Conservation (phyloP, 331 rosid genomes). For the Phaseolus coccineus region DNA sequence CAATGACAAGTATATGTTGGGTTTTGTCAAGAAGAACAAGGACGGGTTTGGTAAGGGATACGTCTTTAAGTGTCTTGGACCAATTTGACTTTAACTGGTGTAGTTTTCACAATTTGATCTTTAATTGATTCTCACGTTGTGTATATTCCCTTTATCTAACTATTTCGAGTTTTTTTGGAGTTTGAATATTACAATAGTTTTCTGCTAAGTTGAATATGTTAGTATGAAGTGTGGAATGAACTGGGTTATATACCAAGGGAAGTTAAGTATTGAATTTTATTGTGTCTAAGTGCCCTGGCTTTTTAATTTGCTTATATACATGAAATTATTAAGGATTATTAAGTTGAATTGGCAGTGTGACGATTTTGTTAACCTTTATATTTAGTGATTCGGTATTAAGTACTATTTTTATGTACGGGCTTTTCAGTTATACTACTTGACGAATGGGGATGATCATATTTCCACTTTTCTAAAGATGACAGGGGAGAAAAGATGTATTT, state of each 20-base stretch:
- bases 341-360: slow-evolving; percentile 18
- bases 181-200: not conserved
- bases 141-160: not conserved
- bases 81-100: slow-evolving; percentile 8
- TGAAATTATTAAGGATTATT: slow-evolving; percentile 1
- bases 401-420: not conserved
- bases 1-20: slow-evolving; percentile 66
- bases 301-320: slow-evolving; percentile 10
- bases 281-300: not conserved
- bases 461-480: not conserved
- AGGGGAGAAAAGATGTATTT: not conserved
- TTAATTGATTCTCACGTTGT: not conserved
- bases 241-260: slow-evolving; percentile 20
- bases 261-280: not conserved
- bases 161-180: not conserved
- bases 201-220: slow-evolving; percentile 24
- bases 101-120: not conserved
- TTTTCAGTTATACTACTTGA: not conserved
- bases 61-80: not conserved
- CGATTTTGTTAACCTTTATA: not conserved
- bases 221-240: slow-evolving; percentile 20
- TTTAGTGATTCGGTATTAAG: slow-evolving; percentile 2
- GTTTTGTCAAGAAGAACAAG: slow-evolving; percentile 78
- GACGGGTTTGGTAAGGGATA: slow-evolving; percentile 83
- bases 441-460: not conserved